Conservation (phyloP, 2,329 filamentous ascomycete species). For the Botrytis aclada region DNA sequence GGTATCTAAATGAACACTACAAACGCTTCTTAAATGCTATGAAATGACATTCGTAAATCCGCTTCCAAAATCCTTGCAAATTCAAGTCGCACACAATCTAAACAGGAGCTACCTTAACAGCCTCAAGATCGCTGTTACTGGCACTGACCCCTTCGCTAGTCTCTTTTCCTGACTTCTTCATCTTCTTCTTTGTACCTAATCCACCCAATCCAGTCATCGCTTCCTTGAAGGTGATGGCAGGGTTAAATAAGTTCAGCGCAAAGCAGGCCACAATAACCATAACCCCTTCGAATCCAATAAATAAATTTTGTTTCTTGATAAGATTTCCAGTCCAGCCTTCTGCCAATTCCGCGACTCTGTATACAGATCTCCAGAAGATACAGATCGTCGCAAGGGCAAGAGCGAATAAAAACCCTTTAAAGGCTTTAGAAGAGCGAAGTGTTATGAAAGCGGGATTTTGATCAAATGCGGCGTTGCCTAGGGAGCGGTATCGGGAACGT, state of each 20-base stretch:
- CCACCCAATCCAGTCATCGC: conserved; percentile 22
- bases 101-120: neutral
- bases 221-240: conserved; percentile 31
- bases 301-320: conserved; percentile 28
- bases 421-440: conserved; percentile 20
- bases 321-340: conserved; percentile 44
- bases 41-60: neutral
- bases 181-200: conserved; percentile 21
- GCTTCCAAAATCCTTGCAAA: neutral
- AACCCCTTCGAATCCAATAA: conserved; percentile 36
- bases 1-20: neutral
- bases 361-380: conserved; percentile 56
- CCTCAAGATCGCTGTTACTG: conserved; percentile 18
- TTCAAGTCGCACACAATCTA: neutral
- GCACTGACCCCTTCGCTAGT: conserved; percentile 6
- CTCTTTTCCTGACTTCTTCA: conserved; percentile 5
- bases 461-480: conserved; percentile 33
- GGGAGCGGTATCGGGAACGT: conserved; percentile 35
- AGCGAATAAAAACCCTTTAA: conserved; percentile 32
- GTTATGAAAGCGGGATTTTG: conserved; percentile 26
- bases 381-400: conserved; percentile 50
- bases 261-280: conserved; percentile 31
- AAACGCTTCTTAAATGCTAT: neutral
- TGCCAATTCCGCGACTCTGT: conserved; percentile 54
- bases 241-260: conserved; percentile 41